phyloP scores from a whole-genome alignment of 2,329 filamentous ascomycete species.

The Lojkania enalia region DNA sequence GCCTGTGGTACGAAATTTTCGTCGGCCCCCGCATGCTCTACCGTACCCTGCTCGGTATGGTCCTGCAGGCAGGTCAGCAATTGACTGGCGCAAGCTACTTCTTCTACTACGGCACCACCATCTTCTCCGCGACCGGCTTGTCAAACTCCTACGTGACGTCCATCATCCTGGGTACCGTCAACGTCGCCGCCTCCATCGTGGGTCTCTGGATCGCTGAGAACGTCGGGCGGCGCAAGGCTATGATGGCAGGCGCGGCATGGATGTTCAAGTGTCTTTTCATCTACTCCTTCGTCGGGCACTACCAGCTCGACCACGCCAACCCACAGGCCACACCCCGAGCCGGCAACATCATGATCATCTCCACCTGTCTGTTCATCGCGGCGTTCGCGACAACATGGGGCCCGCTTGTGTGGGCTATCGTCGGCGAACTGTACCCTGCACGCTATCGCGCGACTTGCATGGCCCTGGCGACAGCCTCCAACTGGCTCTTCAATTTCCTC shows the following conservation, averaged over 20 bases:
- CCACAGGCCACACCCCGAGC: constrained; percentile 46
- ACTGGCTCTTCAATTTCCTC: constrained; percentile 53
- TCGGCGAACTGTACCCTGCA: constrained; percentile 68
- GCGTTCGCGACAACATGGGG: constrained; percentile 72
- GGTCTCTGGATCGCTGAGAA: constrained; percentile 54
- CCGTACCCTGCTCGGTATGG: constrained; percentile 64
- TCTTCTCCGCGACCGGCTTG: constrained; percentile 49
- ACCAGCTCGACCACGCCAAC: constrained; percentile 39
- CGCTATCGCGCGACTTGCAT: constrained; percentile 54
- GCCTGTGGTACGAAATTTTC: constrained; percentile 61
- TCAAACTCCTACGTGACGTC: constrained; percentile 51
- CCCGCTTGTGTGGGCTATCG: constrained; percentile 71
- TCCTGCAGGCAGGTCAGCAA: constrained; percentile 68
- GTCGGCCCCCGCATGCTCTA: constrained; percentile 69
- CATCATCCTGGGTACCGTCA: constrained; percentile 56
- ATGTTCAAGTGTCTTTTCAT: constrained; percentile 63
- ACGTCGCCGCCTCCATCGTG: constrained; percentile 52
- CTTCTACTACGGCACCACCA: constrained; percentile 58
- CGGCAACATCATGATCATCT: constrained; percentile 67
- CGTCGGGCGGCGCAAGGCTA: constrained; percentile 50
- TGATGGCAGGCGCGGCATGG: constrained; percentile 53
- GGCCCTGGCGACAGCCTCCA: constrained; percentile 49
- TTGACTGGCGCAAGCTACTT: constrained; percentile 71
- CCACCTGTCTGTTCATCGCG: constrained; percentile 69
- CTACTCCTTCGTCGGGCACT: constrained; percentile 53